Evolutionary conservation across 2,329 filamentous ascomycete genomes (phyloP), one percentile per base, ranked within the genome.

Genomic region (Stemphylium vesicarium): DNA sequence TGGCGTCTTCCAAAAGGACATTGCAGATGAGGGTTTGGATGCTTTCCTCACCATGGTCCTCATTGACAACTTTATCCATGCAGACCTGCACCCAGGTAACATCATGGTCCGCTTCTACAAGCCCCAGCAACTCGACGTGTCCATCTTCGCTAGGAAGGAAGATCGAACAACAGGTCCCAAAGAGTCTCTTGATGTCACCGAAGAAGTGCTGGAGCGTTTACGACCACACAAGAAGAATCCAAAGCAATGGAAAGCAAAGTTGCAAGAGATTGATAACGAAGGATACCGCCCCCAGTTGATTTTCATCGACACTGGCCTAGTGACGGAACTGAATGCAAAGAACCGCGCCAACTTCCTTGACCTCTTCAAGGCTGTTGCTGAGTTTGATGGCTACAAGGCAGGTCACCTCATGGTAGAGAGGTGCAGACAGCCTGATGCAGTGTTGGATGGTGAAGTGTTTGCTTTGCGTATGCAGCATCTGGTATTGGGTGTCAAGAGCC

Each of bases 61-160:
- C 11, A 88, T 99, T 35, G 95, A 99, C 75, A 99, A 99, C 74
- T 99, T 99, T 74, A 88, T 97, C 22, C 95, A 99, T 71, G 94
- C 95, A 4, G 95, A 99, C 72, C 80, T 99, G 26, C 95, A 99
- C 72, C 95, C 95, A 0, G 95, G 95, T 22, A 99, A 99, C 74
- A 98, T 99, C 77, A 98, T 99, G 93, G 94, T 99, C 41, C 92
- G 96, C 60, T 99, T 99, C 79, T 97, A 98, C 77, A 88, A 94
- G 68, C 87, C 93, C 0, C 86, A 87, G 12, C 84, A 88, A 57
- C 84, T 94, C 0, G 85, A 89, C 43, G 79, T 96, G 1, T 80
- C 81, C 18, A 78, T 88, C 4, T 75, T 81, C 50, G 78, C 74
- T 3, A 75, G 65, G 9, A 70, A 70, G 53, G 68, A 72, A 46